Conservation (phyloP, 768 basidiomycete species). For the Hysterangium stoloniferum region DNA sequence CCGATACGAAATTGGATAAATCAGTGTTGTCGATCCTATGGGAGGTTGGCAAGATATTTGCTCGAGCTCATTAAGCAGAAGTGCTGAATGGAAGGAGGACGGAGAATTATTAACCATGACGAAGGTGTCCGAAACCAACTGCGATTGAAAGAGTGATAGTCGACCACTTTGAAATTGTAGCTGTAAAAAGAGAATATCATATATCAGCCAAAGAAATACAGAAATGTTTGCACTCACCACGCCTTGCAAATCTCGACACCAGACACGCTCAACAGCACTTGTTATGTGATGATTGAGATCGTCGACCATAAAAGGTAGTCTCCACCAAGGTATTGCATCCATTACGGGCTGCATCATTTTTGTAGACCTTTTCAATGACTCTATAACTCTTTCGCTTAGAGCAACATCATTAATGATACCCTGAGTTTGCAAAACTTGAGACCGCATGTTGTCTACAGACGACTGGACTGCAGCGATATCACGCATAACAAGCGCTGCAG, state of each 20-base stretch:
- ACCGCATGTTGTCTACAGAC: conserved; percentile 25
- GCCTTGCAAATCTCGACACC: conserved; percentile 12
- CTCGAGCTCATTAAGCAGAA: conserved; percentile 51
- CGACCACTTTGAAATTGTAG: conserved; percentile 59
- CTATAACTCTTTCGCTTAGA: conserved; percentile 11
- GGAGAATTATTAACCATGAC: conserved; percentile 34
- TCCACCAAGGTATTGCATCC: conserved; percentile 17
- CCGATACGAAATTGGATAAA: conserved; percentile 42
- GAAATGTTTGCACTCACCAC: conserved; percentile 3
- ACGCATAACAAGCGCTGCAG: conserved; percentile 12
- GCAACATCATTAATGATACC: conserved; percentile 30
- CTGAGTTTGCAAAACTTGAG: background rate
- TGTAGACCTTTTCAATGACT: conserved; percentile 1
- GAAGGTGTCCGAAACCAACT: conserved; percentile 33
- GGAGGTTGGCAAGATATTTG: conserved; percentile 43
- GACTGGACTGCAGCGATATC: conserved; percentile 31
- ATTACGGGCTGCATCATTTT: conserved; percentile 1
- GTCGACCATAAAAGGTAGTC: conserved; percentile 16
- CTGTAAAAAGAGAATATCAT: conserved; percentile 27
- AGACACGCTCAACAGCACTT: conserved; percentile 7
- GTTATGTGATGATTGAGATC: conserved; percentile 12
- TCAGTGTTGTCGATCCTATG: conserved; percentile 40
- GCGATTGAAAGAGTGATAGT: conserved; percentile 39
- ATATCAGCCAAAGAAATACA: background rate
- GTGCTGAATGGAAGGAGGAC: conserved; percentile 37